These are phyloP conservation scores for Cladosporium sp. DNA, from an alignment of 2,329 filamentous ascomycete species.

Conservation along the genomic window DNA sequence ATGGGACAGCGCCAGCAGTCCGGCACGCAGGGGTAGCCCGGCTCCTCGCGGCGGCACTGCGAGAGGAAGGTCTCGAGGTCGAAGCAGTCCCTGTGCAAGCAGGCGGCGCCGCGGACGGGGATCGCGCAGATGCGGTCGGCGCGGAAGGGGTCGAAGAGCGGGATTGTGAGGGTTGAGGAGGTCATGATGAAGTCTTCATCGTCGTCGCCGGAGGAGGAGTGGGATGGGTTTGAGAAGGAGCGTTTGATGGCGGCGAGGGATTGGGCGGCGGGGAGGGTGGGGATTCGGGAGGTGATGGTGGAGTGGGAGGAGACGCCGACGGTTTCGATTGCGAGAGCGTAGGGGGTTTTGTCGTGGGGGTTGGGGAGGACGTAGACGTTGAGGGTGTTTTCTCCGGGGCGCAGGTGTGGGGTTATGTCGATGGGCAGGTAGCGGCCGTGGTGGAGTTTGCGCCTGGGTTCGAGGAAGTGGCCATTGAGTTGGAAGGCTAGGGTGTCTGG, in stretches of 20 bases:
- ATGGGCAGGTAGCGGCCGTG: conserved; percentile 69
- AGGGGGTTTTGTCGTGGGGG: conserved; percentile 35
- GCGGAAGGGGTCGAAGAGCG: conserved; percentile 43
- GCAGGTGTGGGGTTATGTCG: conserved; percentile 61
- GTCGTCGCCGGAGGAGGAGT: conserved; percentile 38
- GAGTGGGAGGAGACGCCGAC: conserved; percentile 49
- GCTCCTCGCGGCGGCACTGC: conserved; percentile 48
- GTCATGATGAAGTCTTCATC: conserved; percentile 46
- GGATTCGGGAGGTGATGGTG: conserved; percentile 32
- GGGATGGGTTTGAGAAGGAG: conserved; percentile 30
- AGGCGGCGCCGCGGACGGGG: conserved; percentile 65
- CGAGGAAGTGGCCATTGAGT: conserved; percentile 52
- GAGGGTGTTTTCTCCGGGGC: conserved; percentile 56
- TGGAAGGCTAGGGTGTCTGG: conserved; percentile 62
- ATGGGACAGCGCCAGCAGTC: conserved; percentile 86
- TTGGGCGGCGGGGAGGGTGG: conserved; percentile 36
- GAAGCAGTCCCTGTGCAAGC: conserved; percentile 80
- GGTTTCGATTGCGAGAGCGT: conserved; percentile 63
- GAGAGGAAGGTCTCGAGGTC: conserved; percentile 76
- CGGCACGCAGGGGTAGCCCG: conserved; percentile 34
- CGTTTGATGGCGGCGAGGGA: conserved; percentile 56
- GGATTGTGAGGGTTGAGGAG: conserved; percentile 36
- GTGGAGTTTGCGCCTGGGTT: conserved; percentile 62
- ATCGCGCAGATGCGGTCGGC: conserved; percentile 52
- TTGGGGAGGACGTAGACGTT: conserved; percentile 41